Base-by-base conservation (phyloP, 2,329 filamentous ascomycete genomes). In the Dactylonectria estremocensis region DNA sequence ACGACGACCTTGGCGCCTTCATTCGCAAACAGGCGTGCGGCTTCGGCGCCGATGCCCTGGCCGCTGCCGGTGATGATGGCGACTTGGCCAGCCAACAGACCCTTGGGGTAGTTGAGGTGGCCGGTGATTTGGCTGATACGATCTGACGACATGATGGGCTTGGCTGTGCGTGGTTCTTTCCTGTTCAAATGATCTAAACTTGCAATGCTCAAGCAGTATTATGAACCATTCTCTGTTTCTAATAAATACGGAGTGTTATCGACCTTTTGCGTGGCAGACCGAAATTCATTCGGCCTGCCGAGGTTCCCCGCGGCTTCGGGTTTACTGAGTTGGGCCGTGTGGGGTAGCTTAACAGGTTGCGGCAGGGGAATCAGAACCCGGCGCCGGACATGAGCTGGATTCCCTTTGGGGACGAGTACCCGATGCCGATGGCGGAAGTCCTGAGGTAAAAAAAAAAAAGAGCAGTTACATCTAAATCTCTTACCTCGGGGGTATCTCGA, bases 31-130 rank as follows among this genome's bases (percentile, higher is more conserved):
- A 97, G 83, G 10, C 91, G 87, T 8, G 94, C 94, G 35, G 92
- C 87, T 82, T 97, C 95, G 31, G 94, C 95, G 24, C 94, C 95
- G 79, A 97, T 97, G 67, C 95, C 95, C 80, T 97, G 94, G 9
- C 93, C 94, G 18, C 91, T 90, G 50, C 94, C 94, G 2, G 95
- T 97, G 79, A 97, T 92, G 80, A 97, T 97, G 76, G 94, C 94
- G 16, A 92, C 90, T 79, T 97, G 94, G 59, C 92, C 92, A 33
- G 88, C 88, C 61, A 97, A 89, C 80, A 97, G 85, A 66, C 94
- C 94, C 77, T 89, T 88, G 43, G 94, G 93, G 83, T 91, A 95
- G 83, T 94, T 95, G 75, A 97, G 89, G 81, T 97, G 94, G 69
- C 87, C 87, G 43, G 91, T 89, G 74, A 97, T 89, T 81, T 96